Evolutionary conservation across 306 rosid genomes (phyloP).

Genomic region (Calophaca sinica): DNA sequence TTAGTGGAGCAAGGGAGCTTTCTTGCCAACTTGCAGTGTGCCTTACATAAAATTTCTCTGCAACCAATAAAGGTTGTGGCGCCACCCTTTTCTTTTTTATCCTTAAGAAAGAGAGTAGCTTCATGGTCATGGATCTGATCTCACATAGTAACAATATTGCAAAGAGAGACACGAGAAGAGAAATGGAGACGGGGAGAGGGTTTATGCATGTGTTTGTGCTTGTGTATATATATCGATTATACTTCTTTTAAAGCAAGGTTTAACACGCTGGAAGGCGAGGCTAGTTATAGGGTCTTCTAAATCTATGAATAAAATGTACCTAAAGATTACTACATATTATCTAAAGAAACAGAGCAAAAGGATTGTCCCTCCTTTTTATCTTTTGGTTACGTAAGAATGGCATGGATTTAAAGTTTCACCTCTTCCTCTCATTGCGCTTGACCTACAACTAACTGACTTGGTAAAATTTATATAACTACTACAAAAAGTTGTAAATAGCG

Average conservation of each 20-base stretch:
- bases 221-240: conserved; percentile 21
- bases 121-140: conserved; percentile 53
- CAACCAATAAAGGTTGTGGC: conserved; percentile 85
- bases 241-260: conserved; percentile 39
- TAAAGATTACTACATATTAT: conserved; percentile 56
- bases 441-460: background rate
- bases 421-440: background rate
- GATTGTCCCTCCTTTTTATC: conserved; percentile 44
- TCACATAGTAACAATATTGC: conserved; percentile 30
- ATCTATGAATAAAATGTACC: conserved; percentile 42
- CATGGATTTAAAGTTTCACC: background rate
- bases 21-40: conserved; percentile 77
- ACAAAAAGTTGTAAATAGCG: too few relatives aligned
- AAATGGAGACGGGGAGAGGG: conserved; percentile 42
- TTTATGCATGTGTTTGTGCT: conserved; percentile 51
- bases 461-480: background rate
- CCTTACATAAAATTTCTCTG: conserved; percentile 70
- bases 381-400: conserved; percentile 34
- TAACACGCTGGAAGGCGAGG: conserved; percentile 50
- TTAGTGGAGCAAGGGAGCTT: conserved; percentile 62
- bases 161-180: conserved; percentile 33
- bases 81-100: conserved; percentile 48
- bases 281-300: conserved; percentile 42
- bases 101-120: conserved; percentile 47
- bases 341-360: conserved; percentile 49